phyloP scores from a whole-genome alignment of 768 basidiomycete genomes.

The Amanita molliuscula region DNA sequence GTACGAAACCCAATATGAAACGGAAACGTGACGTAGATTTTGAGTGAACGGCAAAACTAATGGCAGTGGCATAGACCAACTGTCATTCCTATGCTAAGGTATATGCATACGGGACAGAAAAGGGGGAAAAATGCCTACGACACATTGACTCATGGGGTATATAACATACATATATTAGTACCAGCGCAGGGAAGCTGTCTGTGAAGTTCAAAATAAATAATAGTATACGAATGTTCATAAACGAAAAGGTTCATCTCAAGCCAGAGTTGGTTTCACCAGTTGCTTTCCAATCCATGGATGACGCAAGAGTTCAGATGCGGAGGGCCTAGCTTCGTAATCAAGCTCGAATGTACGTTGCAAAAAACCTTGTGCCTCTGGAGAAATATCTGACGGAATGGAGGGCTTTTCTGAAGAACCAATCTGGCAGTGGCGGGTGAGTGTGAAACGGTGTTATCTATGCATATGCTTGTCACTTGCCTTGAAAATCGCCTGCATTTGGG shows the following conservation, averaged over 20 bases:
- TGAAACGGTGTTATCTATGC: not conserved
- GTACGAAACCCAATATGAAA: slow-evolving; percentile 43
- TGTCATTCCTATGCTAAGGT: not conserved
- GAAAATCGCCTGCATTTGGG: slow-evolving; percentile 99
- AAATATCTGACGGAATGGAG: slow-evolving; percentile 84
- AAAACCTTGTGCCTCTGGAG: slow-evolving; percentile 80
- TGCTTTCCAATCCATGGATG: slow-evolving; percentile 62
- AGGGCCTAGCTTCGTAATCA: slow-evolving; percentile 70
- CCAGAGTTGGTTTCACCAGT: not conserved
- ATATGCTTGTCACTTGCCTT: slow-evolving; percentile 43
- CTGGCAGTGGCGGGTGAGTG: slow-evolving; percentile 26
- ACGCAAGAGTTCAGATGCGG: slow-evolving; percentile 64
- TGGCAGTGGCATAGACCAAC: not conserved
- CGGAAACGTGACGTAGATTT: slow-evolving; percentile 25
- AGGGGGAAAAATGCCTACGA: not conserved
- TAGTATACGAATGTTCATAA: slow-evolving; percentile 2
- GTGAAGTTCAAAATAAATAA: slow-evolving; percentile 2
- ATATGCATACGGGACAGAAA: not conserved
- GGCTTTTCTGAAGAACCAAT: slow-evolving; percentile 90
- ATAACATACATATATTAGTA: slow-evolving; percentile 3
- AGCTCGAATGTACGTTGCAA: slow-evolving; percentile 80
- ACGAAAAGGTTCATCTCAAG: not conserved
- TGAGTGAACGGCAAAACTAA: not conserved
- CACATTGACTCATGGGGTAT: not conserved
- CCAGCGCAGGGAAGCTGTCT: not conserved